Evolutionary conservation across 169 alveolate species (phyloP), one percentile per base, ranked within the genome.

Genomic region (Eimeria acervulina): DNA sequence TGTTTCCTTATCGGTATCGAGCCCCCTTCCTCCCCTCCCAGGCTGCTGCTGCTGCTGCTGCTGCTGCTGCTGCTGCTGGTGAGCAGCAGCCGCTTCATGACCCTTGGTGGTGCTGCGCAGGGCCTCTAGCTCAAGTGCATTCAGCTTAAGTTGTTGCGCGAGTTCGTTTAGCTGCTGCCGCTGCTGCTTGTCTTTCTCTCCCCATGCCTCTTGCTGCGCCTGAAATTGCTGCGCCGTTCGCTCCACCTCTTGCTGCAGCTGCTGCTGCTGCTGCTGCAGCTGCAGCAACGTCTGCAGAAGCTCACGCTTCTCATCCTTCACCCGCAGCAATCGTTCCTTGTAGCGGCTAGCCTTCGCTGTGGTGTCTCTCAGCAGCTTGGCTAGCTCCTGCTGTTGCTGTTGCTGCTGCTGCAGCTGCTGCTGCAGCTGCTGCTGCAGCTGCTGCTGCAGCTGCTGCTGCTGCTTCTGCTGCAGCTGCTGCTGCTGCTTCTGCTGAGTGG

Each of bases 261-360:
- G 70, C 76, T 83, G 91, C 52, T 83, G 91, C 70, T 83, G 91
- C 91, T 28, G 91, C 91, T 51, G 91, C 91, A 83, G 76, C 91
- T 83, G 66, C 44, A 28, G 42, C 26, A 83, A 51, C 4, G 51
- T 47, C 74, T 52, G 91, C 91, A 38, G 91, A 74, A 83, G 76
- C 76, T 83, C 91, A 1, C 59, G 42, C 38, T 83, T 83, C 76
- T 83, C 91, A 10, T 12, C 76, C 52, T 83, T 76, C 17, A 66
- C 91, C n/a, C 44, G 47, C 33, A 83, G 44, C 51, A 83, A 76
- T 36, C 91, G 70, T 38, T 52, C 33, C 31, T 51, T 33, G 52
- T 52, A 83, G 17, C 76, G n/a, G 52, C 47, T 3, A 2, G 91
- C 91, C 23, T 23, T n/a, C 19, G 66, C 74, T 13, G 66, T 28